Conservation (phyloP, 2,329 filamentous ascomycete species). For the Ophiosphaerella herpotricha region DNA sequence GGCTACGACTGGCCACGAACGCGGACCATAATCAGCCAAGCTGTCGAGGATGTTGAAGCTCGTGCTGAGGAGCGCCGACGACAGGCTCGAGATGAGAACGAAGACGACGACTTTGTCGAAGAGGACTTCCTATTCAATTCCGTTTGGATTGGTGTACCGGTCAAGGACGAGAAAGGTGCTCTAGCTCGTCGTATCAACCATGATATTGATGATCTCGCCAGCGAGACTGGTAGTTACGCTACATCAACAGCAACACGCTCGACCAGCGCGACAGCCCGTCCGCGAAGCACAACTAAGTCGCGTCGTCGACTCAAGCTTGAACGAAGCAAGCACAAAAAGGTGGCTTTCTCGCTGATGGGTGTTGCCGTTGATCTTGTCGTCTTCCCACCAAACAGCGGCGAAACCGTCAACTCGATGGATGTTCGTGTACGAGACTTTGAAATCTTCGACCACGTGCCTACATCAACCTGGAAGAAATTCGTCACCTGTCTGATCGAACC, state of each 20-base stretch:
- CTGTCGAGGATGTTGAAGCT: slow-evolving; percentile 83
- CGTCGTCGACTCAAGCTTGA: slow-evolving; percentile 70
- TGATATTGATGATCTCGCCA: slow-evolving; percentile 81
- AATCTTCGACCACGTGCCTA: slow-evolving; percentile 90
- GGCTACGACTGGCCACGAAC: slow-evolving; percentile 96
- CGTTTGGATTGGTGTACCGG: slow-evolving; percentile 92
- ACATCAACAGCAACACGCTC: slow-evolving; percentile 59
- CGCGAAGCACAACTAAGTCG: slow-evolving; percentile 46
- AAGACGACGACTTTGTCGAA: slow-evolving; percentile 70
- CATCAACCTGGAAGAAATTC: slow-evolving; percentile 98
- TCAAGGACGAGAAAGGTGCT: slow-evolving; percentile 82
- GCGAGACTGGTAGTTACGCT: slow-evolving; percentile 87
- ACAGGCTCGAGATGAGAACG: slow-evolving; percentile 63
- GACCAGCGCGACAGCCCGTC: slow-evolving; percentile 47
- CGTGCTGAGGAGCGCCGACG: slow-evolving; percentile 76
- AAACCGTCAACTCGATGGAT: slow-evolving; percentile 87
- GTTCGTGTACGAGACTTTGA: slow-evolving; percentile 81
- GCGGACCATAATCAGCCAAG: slow-evolving; percentile 81
- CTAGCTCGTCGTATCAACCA: slow-evolving; percentile 84
- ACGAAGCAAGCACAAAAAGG: slow-evolving; percentile 89
- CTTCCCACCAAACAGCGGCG: slow-evolving; percentile 75
- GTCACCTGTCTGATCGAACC: slow-evolving; percentile 89
- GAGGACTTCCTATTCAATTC: slow-evolving; percentile 98
- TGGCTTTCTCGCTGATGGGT: slow-evolving; percentile 89
- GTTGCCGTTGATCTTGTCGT: slow-evolving; percentile 80